Conservation (phyloP, 1,284 basidiomycete genomes). For the Cryptococcus depauperatus region DNA sequence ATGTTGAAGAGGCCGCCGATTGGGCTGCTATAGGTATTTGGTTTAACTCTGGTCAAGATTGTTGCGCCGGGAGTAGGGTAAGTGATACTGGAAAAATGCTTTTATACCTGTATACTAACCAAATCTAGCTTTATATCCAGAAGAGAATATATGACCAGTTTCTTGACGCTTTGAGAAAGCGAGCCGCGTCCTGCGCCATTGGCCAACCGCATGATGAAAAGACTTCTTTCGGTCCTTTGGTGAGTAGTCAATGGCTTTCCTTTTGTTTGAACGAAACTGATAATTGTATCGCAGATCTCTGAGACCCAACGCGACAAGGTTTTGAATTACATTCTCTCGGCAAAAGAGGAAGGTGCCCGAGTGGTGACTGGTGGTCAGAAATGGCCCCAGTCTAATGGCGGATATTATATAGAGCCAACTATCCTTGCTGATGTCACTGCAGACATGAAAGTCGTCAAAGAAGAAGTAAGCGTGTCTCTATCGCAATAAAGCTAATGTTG, state of each 20-base stretch:
- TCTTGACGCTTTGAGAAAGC: slow-evolving; percentile 24
- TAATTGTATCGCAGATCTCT: slow-evolving; percentile 59
- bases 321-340: slow-evolving; percentile 80
- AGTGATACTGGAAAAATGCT: not conserved
- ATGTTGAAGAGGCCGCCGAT: slow-evolving; percentile 65
- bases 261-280: no score
- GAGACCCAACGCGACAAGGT: slow-evolving; percentile 54
- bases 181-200: not conserved
- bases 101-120: not conserved
- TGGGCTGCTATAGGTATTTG: slow-evolving; percentile 65
- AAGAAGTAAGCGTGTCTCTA: slow-evolving; percentile 52
- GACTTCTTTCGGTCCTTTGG: slow-evolving; percentile 1
- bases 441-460: slow-evolving; percentile 77
- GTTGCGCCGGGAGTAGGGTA: slow-evolving; percentile 59
- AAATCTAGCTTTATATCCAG: slow-evolving; percentile 57
- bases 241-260: not conserved
- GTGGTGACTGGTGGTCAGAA: slow-evolving; percentile 63
- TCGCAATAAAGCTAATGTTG: not conserved
- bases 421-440: slow-evolving; percentile 71
- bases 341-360: slow-evolving; percentile 75
- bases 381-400: slow-evolving; percentile 56
- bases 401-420: slow-evolving; percentile 56
- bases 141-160: slow-evolving; percentile 57
- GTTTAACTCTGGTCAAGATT: slow-evolving; percentile 33
- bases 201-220: slow-evolving; percentile 3